A percentile compares a stretch with the other conserved stretches of the same genome.
Evolutionary conservation across 139 green algal species (phyloP).

Genomic region (Nannochloris sp.): DNA sequence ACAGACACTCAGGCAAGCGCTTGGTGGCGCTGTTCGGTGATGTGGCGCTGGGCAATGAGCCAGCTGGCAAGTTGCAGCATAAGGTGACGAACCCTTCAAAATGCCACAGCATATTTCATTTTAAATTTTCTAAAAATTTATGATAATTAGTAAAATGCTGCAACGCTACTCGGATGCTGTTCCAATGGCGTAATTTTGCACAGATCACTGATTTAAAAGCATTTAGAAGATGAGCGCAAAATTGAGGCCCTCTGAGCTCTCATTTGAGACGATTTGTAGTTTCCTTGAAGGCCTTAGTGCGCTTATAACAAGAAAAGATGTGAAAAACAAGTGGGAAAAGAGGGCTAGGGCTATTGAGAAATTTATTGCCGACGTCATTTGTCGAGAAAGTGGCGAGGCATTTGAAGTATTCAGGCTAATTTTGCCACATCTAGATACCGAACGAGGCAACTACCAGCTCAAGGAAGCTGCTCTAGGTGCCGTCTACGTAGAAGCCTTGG

Average conservation of each 20-base stretch:
- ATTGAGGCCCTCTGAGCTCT: neutral
- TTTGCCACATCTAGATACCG: conserved; percentile 48
- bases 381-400: conserved; percentile 24
- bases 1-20: too few species aligned
- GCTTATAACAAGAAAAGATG: neutral
- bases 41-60: too few species aligned
- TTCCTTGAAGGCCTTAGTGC: neutral
- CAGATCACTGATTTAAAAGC: too few species aligned
- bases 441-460: conserved; percentile 36
- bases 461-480: conserved; percentile 42
- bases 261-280: neutral
- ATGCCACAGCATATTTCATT: too few species aligned
- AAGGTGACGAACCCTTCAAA: too few species aligned
- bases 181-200: too few species aligned
- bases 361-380: conserved; percentile 34
- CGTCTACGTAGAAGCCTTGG: neutral
- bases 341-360: conserved; percentile 10
- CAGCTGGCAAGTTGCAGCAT: too few species aligned
- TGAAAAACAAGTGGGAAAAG: conserved; percentile 13
- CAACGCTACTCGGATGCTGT: too few species aligned
- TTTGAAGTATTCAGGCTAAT: conserved; percentile 55
- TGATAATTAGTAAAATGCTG: too few species aligned
- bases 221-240: too few species aligned
- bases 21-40: too few species aligned
- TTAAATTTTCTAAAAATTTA: too few species aligned